A percentile compares a stretch with the other conserved stretches of the same genome.
These are phyloP conservation scores for Pleurotus sapidus DNA, from an alignment of 768 basidiomycete species.

Conservation along the genomic window DNA sequence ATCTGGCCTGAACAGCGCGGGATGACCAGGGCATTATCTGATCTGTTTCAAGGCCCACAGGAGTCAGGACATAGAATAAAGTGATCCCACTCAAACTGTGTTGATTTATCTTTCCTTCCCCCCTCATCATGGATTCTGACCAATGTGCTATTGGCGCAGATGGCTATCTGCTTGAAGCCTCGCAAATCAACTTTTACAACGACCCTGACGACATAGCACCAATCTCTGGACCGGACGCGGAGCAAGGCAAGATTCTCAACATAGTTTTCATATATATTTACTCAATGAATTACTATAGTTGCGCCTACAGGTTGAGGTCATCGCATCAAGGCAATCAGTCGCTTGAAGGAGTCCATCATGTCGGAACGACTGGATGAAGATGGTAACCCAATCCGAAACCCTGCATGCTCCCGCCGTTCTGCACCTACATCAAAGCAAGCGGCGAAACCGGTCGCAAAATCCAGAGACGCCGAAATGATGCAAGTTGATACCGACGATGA, in stretches of 20 bases:
- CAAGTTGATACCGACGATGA: background rate
- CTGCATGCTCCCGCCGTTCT: background rate
- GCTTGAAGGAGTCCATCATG: background rate
- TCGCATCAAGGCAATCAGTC: background rate
- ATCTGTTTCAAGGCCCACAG: no score
- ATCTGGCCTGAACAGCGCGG: no score
- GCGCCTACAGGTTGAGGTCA: background rate
- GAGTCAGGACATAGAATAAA: no score
- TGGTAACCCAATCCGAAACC: background rate
- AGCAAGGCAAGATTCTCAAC: no score
- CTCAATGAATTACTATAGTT: no score
- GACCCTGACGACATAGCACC: background rate
- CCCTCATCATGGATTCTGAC: background rate
- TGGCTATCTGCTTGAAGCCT: background rate
- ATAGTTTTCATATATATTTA: no score
- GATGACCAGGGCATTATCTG: no score
- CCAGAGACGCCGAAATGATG: background rate
- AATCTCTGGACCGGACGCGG: background rate
- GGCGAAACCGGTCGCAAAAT: background rate
- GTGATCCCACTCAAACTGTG: no score
- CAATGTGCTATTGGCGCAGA: background rate
- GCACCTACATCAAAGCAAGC: background rate
- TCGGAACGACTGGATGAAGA: background rate
- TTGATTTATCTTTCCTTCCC: no score
- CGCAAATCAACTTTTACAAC: background rate